Evolutionary conservation across 2,329 filamentous ascomycete species (phyloP), one percentile per base, ranked within the genome.

Genomic region (Phialocephala subalpina): DNA sequence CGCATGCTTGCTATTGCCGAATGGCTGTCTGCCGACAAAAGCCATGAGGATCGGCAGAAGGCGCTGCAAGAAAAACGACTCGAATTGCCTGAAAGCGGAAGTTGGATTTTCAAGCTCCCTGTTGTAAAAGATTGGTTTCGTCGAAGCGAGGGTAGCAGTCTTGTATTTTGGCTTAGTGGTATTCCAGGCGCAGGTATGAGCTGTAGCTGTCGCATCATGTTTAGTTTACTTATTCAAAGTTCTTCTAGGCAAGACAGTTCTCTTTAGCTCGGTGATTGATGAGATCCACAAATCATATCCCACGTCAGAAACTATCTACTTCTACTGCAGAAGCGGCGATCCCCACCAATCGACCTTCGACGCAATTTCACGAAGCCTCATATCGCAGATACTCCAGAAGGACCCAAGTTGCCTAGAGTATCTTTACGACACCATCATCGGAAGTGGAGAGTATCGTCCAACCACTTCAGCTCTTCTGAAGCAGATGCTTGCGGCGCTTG

Each of bases 21-120:
- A 14, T 58, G 35, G 55, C 35, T 58, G 9, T 58, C 55, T 8
- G 27, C n/a, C 3, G 52, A 58, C 55, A 14, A 14, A 22, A 58
- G 20, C 33, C 36, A 9, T 40, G 7, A 2, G 5, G n/a, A 14
- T 22, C 42, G 20, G 11, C 42, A 47, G 2, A 4, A 47, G 18
- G 42, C 2, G n/a, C 18, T 47, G 18, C 18, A 22, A 18, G 2
- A 22, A 22, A 47, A 2, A 22, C 42, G 42, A 5, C 2, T 6
- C 42, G n/a, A 20, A 22, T 47, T 47, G 4, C 42, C 42, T 8
- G 2, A 47, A 22, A 20, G 2, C 18, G 11, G 18, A n/a, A 11
- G 40, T 14, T 47, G 42, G 42, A 20, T 47, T 2, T 47, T 47
- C 42, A 20, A n/a, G 18, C 2, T 20, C 3, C 11, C 42, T 6